These are phyloP conservation scores for Saururus chinensis DNA, from an alignment of 164 flowering plant genomes.

Conservation along the genomic window DNA sequence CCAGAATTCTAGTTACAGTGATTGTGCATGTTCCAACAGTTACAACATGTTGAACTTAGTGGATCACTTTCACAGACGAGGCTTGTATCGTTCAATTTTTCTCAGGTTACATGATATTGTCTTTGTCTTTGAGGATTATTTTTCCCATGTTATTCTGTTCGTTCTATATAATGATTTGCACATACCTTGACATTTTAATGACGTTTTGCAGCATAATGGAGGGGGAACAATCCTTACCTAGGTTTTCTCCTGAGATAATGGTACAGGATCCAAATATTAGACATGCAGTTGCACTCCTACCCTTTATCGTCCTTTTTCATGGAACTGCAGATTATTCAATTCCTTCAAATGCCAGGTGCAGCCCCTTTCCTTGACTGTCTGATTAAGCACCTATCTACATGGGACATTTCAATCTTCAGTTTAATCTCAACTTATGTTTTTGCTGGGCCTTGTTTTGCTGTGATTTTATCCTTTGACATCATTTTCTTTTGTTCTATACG, in stretches of 20 bases:
- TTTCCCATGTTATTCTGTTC: not conserved
- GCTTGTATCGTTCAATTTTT: constrained; percentile 69
- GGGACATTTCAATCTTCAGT: too few relatives aligned
- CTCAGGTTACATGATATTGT: constrained; percentile 40
- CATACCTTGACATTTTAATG: too few relatives aligned
- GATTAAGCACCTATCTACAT: not conserved
- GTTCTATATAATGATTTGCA: not conserved
- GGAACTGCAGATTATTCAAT: constrained; percentile 81
- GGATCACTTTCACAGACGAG: constrained; percentile 76
- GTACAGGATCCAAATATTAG: constrained; percentile 40
- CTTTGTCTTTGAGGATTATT: not conserved
- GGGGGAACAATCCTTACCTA: constrained; percentile 57
- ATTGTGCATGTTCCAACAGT: constrained; percentile 26
- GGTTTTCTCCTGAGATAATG: constrained; percentile 70
- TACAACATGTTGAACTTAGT: constrained; percentile 66
- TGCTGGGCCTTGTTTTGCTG: too few relatives aligned
- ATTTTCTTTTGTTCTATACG: too few relatives aligned
- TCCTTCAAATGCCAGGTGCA: constrained; percentile 74
- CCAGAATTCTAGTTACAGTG: not conserved
- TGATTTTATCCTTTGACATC: too few relatives aligned
- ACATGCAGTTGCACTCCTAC: constrained; percentile 50
- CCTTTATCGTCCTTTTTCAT: constrained; percentile 68
- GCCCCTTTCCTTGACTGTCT: not conserved
- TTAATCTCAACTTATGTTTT: too few relatives aligned
- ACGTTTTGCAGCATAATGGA: constrained; percentile 96